Evolutionary conservation across 805 yeast genomes (phyloP).

Genomic region (Jamesozyma piceae): DNA sequence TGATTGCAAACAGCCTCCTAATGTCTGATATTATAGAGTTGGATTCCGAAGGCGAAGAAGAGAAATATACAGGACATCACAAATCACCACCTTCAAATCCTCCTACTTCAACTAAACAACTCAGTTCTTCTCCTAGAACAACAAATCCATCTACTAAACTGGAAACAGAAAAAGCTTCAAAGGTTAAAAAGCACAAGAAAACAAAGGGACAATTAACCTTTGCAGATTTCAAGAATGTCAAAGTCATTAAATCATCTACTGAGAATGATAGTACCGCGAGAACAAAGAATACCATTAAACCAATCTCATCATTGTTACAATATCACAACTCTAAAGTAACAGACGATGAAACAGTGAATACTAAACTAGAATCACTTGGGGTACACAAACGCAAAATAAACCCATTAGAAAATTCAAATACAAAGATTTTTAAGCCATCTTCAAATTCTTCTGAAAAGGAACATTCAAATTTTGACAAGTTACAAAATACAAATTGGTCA

Average conservation of each 20-base stretch:
- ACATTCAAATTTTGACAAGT: background rate
- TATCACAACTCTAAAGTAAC: background rate
- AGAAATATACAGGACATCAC: background rate
- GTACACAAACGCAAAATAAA: background rate
- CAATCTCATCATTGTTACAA: background rate
- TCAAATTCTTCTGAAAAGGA: background rate
- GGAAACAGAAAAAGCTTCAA: background rate
- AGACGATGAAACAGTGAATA: background rate
- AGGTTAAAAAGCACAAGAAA: constrained; percentile 4
- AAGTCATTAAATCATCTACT: constrained; percentile 8
- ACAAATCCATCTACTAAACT: background rate
- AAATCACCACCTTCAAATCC: background rate
- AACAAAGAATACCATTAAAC: background rate
- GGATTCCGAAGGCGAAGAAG: background rate
- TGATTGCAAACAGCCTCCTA: no score
- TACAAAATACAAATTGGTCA: constrained; percentile 17
- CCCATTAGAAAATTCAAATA: background rate
- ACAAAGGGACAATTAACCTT: constrained; percentile 21
- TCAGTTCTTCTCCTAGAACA: background rate
- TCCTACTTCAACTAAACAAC: background rate
- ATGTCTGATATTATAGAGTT: background rate
- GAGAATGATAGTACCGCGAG: background rate
- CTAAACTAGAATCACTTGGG: background rate
- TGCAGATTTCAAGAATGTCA: constrained; percentile 22
- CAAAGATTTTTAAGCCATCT: background rate